Conservation (phyloP, 176 grass and related monocot species). For the Triticum urartu region DNA sequence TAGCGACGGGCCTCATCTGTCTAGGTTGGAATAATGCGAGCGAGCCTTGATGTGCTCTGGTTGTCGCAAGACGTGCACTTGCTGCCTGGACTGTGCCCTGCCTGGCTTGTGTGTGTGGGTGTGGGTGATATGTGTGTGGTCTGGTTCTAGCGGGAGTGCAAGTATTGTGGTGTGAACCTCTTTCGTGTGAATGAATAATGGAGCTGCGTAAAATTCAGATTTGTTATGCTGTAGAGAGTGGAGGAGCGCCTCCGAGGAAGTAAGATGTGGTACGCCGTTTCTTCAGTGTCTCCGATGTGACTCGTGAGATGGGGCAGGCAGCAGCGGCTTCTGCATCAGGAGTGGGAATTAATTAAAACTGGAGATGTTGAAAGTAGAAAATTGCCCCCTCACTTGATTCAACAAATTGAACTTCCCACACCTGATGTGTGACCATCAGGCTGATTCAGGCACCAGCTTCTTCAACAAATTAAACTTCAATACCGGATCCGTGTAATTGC, state of each 20-base stretch:
- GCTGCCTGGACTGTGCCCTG: not conserved
- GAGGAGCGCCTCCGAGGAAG: not conserved
- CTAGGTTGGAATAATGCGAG: constrained; percentile 34
- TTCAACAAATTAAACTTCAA: too few species aligned
- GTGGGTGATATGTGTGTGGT: not conserved
- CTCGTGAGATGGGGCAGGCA: not conserved
- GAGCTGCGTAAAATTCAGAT: not conserved
- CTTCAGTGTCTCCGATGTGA: not conserved
- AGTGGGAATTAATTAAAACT: not conserved
- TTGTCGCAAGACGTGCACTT: not conserved
- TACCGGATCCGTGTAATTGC: too few species aligned
- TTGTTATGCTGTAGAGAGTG: not conserved
- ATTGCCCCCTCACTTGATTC: too few species aligned
- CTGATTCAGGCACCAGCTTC: too few species aligned
- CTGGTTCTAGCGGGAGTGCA: not conserved
- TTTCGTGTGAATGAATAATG: not conserved
- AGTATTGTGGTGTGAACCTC: constrained; percentile 21
- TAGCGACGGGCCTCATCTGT: constrained; percentile 6
- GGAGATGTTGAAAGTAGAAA: not conserved
- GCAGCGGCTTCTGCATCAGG: too few species aligned
- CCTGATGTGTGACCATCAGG: too few species aligned
- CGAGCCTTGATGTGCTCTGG: not conserved
- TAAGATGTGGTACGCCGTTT: not conserved
- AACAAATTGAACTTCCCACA: too few species aligned
- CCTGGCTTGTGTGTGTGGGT: not conserved